Base-by-base conservation (phyloP, 331 rosid species). In the Pyracantha coccinea region DNA sequence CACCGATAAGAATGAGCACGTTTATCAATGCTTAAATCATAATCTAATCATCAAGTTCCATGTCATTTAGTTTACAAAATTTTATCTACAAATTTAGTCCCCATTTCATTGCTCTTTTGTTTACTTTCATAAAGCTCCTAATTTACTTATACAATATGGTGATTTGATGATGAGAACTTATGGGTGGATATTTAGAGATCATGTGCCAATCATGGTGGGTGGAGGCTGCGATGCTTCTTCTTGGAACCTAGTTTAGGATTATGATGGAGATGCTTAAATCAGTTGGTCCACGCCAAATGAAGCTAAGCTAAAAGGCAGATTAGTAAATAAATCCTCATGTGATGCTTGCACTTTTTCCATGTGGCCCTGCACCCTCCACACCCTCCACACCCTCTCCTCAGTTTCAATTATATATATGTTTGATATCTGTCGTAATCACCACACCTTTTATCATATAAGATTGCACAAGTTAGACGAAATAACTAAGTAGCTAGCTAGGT, bases 271-370 rank as follows among this genome's bases (percentile, higher is more conserved):
- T 83, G 71, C 80, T 68, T 75, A 71, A 53, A 16, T 53, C n/a
- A 73, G 83, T 78, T 76, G 69, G 83, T 78, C 79, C 76, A 76
- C 85, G 44, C 41, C 78, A 7, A 60, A 78, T 73, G 44, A 87
- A 85, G 78, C 73, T 61, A 68, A 74, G 79, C 38, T 44, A 59
- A 38, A 38, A 38, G 14, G 45, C 45, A 38, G 45, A 38, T 38
- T 2, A 38, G 45, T 0, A 38, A 2, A 38, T 38, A 38, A 47
- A 72, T 8, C 35, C 32, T 27, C 87, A 85, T 72, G 91, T 87
- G 92, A 80, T 69, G 55, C 66, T 82, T 76, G 74, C 50, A 62
- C 89, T 76, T 88, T 89, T 86, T 79, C 85, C 98, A 91, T 85
- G 98, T 87, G 97, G 57, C 71, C 65, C 20, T 82, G 84, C 77